Conservation (phyloP, 2,329 filamentous ascomycete species). For the Aspergillus piperis region DNA sequence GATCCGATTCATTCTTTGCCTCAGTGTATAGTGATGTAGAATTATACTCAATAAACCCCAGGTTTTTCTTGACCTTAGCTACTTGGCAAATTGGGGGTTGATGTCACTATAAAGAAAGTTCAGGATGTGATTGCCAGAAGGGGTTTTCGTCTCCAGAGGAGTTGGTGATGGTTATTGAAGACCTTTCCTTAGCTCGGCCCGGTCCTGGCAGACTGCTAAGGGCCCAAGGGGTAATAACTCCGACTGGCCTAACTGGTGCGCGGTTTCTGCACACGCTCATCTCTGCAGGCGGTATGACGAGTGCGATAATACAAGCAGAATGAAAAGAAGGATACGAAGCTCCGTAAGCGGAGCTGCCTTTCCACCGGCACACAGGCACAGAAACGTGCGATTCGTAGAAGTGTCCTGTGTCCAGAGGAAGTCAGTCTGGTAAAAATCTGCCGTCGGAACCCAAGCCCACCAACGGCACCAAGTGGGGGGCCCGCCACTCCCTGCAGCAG, state of each 20-base stretch:
- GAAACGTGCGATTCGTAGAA: not conserved
- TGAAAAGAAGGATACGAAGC: not conserved
- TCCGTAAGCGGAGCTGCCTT: constrained; percentile 1
- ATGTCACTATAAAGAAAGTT: not conserved
- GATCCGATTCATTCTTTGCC: not conserved
- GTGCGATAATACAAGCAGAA: not conserved
- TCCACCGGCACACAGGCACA: not conserved
- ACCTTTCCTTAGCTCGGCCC: not conserved
- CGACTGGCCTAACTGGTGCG: not conserved
- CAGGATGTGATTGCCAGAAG: not conserved
- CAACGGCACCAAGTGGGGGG: constrained; percentile 13
- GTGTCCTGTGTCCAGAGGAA: not conserved
- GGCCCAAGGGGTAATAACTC: constrained; percentile 1
- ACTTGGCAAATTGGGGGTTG: not conserved
- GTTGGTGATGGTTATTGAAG: not conserved
- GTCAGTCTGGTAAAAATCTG: constrained; percentile 12
- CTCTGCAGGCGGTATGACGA: constrained; percentile 1
- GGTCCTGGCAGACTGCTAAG: not conserved
- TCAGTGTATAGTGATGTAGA: no score
- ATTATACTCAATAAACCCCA: not conserved
- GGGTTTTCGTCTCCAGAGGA: no score
- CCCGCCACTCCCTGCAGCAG: constrained; percentile 13
- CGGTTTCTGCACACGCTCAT: not conserved
- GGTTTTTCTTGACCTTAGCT: not conserved
- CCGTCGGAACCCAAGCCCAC: constrained; percentile 11